Conservation (phyloP, 148 eudicot species). For the Fagopyrum esculentum region DNA sequence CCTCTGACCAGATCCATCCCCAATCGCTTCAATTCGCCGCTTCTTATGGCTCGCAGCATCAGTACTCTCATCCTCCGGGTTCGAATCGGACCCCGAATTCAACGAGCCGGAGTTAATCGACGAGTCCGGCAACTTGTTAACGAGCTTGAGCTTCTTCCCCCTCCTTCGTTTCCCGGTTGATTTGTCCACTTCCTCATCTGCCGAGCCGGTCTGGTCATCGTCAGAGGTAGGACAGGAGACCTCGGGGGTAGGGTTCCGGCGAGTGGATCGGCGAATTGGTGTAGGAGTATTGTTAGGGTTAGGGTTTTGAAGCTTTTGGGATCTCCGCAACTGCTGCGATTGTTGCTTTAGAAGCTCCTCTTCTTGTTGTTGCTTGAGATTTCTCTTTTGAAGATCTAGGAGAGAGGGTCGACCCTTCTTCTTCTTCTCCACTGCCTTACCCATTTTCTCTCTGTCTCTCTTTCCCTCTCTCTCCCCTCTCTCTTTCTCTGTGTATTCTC, state of each 20-base stretch:
- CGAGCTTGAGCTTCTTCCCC: conserved; percentile 28
- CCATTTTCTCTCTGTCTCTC: conserved; percentile 19
- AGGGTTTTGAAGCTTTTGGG: conserved; percentile 19
- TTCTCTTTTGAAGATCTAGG: conserved; percentile 45
- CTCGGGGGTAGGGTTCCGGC: conserved; percentile 40
- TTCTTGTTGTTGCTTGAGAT: conserved; percentile 28
- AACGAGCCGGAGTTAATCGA: conserved; percentile 16
- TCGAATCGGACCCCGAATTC: conserved; percentile 20
- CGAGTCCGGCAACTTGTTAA: conserved; percentile 19
- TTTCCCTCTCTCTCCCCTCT: not conserved
- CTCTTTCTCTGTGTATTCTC: conserved; percentile 14
- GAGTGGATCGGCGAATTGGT: conserved; percentile 33
- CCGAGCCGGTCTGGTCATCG: not conserved
- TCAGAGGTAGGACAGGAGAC: not conserved
- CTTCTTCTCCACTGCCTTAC: conserved; percentile 40
- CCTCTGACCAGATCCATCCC: conserved; percentile 28
- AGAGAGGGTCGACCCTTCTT: conserved; percentile 61
- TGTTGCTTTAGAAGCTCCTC: conserved; percentile 9
- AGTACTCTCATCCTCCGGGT: conserved; percentile 20
- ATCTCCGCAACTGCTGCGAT: not conserved
- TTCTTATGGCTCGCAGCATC: conserved; percentile 18
- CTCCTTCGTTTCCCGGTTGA: conserved; percentile 4
- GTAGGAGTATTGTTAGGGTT: conserved; percentile 20
- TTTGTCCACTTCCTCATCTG: conserved; percentile 14
- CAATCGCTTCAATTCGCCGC: conserved; percentile 30